These are phyloP conservation scores for Heimioporus sp. DNA, from an alignment of 768 basidiomycete genomes.

Conservation along the genomic window DNA sequence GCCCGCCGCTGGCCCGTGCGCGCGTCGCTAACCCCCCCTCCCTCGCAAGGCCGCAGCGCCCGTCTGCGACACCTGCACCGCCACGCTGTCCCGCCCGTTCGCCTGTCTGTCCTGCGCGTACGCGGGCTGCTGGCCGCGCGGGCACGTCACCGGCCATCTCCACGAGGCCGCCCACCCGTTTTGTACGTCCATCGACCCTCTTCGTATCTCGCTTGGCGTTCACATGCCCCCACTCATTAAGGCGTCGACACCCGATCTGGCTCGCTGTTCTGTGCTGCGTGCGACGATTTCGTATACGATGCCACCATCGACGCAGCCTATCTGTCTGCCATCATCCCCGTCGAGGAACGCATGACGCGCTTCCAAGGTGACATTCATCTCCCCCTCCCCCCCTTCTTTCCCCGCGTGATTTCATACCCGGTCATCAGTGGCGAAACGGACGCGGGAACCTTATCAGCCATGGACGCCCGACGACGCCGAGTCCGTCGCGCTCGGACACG, in stretches of 20 bases:
- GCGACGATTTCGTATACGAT: constrained; percentile 75
- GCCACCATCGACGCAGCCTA: constrained; percentile 46
- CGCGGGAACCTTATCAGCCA: constrained; percentile 45
- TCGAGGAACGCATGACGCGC: constrained; percentile 61
- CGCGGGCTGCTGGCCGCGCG: constrained; percentile 65
- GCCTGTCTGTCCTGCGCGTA: constrained; percentile 72
- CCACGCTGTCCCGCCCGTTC: constrained; percentile 60
- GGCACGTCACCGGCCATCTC: constrained; percentile 60
- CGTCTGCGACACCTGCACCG: constrained; percentile 57
- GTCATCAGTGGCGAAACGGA: constrained; percentile 35
- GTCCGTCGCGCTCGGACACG: constrained; percentile 44
- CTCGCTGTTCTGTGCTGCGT: constrained; percentile 68
- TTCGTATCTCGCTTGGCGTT: not conserved
- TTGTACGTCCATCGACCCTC: constrained; percentile 47
- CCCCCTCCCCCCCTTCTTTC: not conserved
- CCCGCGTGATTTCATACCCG: not conserved
- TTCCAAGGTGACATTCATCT: constrained; percentile 40
- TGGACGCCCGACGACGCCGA: constrained; percentile 50
- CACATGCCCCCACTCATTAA: constrained; percentile 25
- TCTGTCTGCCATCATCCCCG: constrained; percentile 41
- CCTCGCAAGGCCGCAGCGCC: constrained; percentile 56
- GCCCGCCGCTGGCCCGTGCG: not conserved
- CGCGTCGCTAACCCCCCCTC: not conserved
- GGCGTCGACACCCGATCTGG: constrained; percentile 76
- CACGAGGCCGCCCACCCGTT: constrained; percentile 57